phyloP scores from a whole-genome alignment of 257 asterid species.

The Agastache rugosa region DNA sequence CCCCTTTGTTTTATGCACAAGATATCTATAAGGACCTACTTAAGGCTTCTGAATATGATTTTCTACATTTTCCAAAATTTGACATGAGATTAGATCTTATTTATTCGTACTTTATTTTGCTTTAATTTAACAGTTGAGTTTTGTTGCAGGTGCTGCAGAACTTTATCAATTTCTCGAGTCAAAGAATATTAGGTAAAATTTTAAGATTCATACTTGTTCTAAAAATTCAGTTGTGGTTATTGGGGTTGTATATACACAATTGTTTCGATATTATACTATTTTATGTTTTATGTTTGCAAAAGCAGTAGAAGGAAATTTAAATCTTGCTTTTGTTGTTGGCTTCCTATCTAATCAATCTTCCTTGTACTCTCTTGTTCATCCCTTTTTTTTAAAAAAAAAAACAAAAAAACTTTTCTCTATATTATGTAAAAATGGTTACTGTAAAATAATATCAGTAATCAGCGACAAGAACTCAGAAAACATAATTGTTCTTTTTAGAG shows the following conservation, averaged over 20 bases:
- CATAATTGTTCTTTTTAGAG: neutral
- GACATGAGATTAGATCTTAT: neutral
- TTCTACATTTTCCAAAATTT: neutral
- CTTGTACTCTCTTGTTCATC: neutral
- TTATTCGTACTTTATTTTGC: conserved; percentile 7
- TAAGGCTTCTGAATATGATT: neutral
- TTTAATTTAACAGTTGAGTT: conserved; percentile 31
- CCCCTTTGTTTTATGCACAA: neutral
- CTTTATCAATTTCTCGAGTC: conserved; percentile 85
- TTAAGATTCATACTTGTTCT: conserved; percentile 7
- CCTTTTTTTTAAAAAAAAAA: neutral
- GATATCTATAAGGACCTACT: neutral
- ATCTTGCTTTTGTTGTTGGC: neutral
- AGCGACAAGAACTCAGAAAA: neutral
- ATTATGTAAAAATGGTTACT: neutral
- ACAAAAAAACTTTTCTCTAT: neutral
- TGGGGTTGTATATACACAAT: neutral
- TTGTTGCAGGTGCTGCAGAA: conserved; percentile 82
- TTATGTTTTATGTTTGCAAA: neutral
- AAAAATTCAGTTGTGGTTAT: neutral
- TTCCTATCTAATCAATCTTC: neutral
- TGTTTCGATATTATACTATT: neutral
- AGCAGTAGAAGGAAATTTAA: neutral
- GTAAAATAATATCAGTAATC: neutral
- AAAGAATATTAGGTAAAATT: conserved; percentile 65